Base-by-base conservation (phyloP, 2,329 filamentous ascomycete genomes). In the Hysterium pulicare region DNA sequence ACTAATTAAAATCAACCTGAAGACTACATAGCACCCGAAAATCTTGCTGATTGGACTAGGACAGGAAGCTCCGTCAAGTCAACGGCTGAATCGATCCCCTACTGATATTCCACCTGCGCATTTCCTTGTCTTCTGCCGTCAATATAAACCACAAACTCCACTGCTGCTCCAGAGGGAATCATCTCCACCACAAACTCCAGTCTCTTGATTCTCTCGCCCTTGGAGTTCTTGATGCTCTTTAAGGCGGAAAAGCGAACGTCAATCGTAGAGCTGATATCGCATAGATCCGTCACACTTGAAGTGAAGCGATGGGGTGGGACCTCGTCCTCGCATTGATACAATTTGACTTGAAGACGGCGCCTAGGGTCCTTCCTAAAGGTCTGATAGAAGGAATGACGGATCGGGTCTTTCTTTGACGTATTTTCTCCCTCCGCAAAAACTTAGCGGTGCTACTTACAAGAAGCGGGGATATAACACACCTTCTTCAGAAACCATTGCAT, bases 301-400 rank as follows among this genome's bases (percentile, higher is more conserved):
- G 17, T 34, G 17, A 3, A 3, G 10, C 32, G 32, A 10, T 17
- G 11, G 16, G 32, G 32, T 16, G 32, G 32, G 10, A 19, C 17
- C 17, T 16, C 32, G 10, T 34, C 32, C n/a, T 34, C 13, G 32
- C 32, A 34, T 19, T 34, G 32, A 34, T 16, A 34, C 32, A 34
- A 34, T 16, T 15, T 13, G 17, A 19, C 4, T 34, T 10, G 17
- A 17, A 16, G 10, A 5, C 16, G 10, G 3, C 32, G 10, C 32
- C 13, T 17, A 4, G 32, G n/a, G 20, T 34, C 32, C 13, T 5
- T 16, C 17, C 10, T 16, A 16, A 16, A 19, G 32, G 10, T 10
- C 10, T 16, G 3, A 19, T 34, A 34, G 32, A 34, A 34, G 4
- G 4, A 4, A 17, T 5, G 17, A 3, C 32, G 32, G 17, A 34